Evolutionary conservation across 441 rosid genomes (phyloP).

Genomic region (Pelargonium cotyledonis): DNA sequence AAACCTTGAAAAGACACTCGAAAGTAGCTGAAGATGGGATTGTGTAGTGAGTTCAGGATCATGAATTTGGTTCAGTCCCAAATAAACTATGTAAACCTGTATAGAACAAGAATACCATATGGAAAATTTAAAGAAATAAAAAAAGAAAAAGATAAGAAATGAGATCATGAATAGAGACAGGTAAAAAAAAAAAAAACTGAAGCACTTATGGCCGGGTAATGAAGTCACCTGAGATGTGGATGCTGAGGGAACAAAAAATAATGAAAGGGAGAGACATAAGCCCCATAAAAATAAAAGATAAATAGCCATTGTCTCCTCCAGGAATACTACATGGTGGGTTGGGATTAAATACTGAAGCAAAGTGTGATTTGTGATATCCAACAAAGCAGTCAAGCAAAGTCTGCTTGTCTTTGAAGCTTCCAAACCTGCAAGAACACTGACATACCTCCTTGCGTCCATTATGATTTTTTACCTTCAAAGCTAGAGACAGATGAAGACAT

Average conservation of each 20-base stretch:
- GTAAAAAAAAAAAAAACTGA: conserved; percentile 3
- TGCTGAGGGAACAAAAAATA: conserved; percentile 24
- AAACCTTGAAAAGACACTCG: conserved; percentile 47
- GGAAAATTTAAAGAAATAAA: neutral
- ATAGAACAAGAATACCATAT: conserved; percentile 3
- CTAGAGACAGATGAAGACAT: conserved; percentile 19
- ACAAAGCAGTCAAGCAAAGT: conserved; percentile 11
- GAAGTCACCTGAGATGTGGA: conserved; percentile 29
- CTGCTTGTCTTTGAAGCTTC: conserved; percentile 31
- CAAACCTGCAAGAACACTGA: conserved; percentile 29
- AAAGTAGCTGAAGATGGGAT: conserved; percentile 47
- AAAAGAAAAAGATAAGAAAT: neutral
- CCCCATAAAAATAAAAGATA: conserved; percentile 28
- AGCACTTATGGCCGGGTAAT: neutral
- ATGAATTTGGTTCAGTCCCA: conserved; percentile 39
- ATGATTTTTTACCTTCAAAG: conserved; percentile 39
- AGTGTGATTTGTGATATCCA: conserved; percentile 13
- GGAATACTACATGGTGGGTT: conserved; percentile 23
- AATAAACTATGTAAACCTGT: conserved; percentile 62
- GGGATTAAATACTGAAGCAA: conserved; percentile 29
- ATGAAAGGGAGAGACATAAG: conserved; percentile 28
- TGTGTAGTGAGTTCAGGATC: conserved; percentile 33
- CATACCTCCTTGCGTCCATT: conserved; percentile 23
- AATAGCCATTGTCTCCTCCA: conserved; percentile 27
- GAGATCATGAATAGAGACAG: neutral